These are phyloP conservation scores for Amaranthus cruentus DNA, from an alignment of 148 eudicot species.

Conservation along the genomic window DNA sequence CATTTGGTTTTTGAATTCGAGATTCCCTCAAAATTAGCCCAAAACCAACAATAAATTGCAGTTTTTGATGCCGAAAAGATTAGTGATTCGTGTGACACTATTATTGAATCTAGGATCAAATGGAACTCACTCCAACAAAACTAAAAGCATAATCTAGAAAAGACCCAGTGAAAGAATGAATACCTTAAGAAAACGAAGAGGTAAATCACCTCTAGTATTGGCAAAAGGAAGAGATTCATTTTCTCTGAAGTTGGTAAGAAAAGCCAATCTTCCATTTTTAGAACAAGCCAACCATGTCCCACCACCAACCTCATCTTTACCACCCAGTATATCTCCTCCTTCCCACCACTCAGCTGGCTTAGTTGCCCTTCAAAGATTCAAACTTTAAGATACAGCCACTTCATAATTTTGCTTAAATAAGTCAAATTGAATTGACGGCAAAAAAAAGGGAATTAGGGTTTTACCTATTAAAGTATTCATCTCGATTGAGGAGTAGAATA, in stretches of 20 bases:
- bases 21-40: too few species aligned
- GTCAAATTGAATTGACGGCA: neutral
- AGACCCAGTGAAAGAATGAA: neutral
- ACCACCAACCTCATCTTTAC: constrained; percentile 68
- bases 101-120: too few species aligned
- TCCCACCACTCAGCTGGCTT: constrained; percentile 72
- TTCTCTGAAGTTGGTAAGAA: constrained; percentile 78
- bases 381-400: neutral
- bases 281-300: constrained; percentile 82
- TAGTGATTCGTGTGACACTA: too few species aligned
- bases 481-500: constrained; percentile 65
- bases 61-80: too few species aligned
- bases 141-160: neutral
- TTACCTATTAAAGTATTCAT: constrained; percentile 68
- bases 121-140: too few species aligned
- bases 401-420: neutral
- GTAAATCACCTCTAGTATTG: constrained; percentile 66
- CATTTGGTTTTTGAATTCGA: too few species aligned
- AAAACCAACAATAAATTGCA: too few species aligned
- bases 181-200: constrained; percentile 77
- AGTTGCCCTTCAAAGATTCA: constrained; percentile 45
- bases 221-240: constrained; percentile 26
- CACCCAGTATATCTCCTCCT: constrained; percentile 66
- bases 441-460: neutral
- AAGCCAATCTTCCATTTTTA: constrained; percentile 54